Evolutionary conservation across 2,329 filamentous ascomycete genomes (phyloP).

Genomic region (Coniella vitis): DNA sequence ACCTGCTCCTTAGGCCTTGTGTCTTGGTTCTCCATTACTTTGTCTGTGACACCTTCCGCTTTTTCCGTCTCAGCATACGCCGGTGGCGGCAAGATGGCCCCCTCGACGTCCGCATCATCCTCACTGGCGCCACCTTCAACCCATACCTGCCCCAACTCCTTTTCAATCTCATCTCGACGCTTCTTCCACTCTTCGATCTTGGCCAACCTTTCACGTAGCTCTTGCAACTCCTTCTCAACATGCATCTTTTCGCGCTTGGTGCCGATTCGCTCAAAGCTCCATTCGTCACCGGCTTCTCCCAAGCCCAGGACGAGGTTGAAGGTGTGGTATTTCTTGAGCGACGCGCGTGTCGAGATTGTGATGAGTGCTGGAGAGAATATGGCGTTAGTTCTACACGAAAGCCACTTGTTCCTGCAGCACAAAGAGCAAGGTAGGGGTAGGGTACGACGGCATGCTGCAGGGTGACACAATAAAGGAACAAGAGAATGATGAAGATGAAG

Average conservation of each 20-base stretch:
- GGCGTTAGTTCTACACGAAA: too few species aligned
- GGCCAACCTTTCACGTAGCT: conserved; percentile 70
- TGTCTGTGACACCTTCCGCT: neutral
- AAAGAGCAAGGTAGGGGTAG: neutral
- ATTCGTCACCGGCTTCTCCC: conserved; percentile 75
- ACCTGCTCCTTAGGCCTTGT: too few species aligned
- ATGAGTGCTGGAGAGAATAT: conserved; percentile 58
- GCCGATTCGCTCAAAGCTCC: conserved; percentile 90
- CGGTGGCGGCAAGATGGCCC: conserved; percentile 32
- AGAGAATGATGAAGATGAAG: neutral
- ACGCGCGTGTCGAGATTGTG: conserved; percentile 90
- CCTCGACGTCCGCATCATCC: too few species aligned
- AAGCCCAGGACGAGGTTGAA: conserved; percentile 81
- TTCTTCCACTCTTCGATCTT: conserved; percentile 81
- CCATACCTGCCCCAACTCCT: conserved; percentile 64
- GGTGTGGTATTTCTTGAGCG: conserved; percentile 91
- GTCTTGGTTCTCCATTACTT: too few species aligned
- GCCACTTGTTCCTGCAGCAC: neutral
- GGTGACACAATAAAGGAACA: too few species aligned
- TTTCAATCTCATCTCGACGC: conserved; percentile 73
- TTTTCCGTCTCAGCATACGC: conserved; percentile 28
- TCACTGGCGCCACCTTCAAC: conserved; percentile 41
- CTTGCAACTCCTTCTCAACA: conserved; percentile 83
- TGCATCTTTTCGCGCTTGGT: conserved; percentile 89
- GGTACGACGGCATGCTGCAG: too few species aligned